These are phyloP conservation scores for Xylaria curta DNA, from an alignment of 495 filamentous ascomycete species.

Conservation along the genomic window DNA sequence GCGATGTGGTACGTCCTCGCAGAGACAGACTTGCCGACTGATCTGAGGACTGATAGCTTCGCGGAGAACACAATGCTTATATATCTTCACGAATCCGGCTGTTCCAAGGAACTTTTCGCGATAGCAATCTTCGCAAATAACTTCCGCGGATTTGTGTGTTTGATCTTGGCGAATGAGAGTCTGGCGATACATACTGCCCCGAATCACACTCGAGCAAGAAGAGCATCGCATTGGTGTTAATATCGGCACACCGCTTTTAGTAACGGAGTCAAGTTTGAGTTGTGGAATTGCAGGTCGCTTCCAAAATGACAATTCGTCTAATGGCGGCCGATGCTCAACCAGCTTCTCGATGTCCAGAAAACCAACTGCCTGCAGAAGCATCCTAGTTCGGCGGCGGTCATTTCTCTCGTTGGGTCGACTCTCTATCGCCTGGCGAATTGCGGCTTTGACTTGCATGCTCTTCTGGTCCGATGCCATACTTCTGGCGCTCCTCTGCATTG, in stretches of 20 bases:
- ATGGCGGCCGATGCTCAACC: constrained; percentile 5
- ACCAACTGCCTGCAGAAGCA: neutral
- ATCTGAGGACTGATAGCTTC: constrained; percentile 5
- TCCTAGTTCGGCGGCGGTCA: neutral
- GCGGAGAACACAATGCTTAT: neutral
- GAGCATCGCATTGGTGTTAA: neutral
- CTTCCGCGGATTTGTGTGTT: neutral
- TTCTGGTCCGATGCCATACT: neutral
- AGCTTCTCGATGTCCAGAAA: constrained; percentile 6
- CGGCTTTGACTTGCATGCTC: neutral
- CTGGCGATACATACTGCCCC: constrained; percentile 4
- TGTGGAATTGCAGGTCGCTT: constrained; percentile 2
- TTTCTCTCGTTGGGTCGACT: neutral
- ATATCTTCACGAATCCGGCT: neutral
- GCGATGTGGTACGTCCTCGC: neutral
- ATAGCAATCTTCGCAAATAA: neutral
- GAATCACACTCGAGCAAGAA: constrained; percentile 5
- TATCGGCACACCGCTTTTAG: constrained; percentile 2
- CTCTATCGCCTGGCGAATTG: neutral
- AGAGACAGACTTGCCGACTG: neutral
- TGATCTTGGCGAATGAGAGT: neutral
- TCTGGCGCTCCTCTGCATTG: neutral
- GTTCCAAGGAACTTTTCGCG: constrained; percentile 7
- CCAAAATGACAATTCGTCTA: constrained; percentile 1
- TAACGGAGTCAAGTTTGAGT: constrained; percentile 7